Percentiles rank a stretch among this genome's conserved stretches.
These are phyloP conservation scores for Immersiporthe knoxdaviesiana DNA, from an alignment of 2,329 filamentous ascomycete genomes.

Conservation along the genomic window DNA sequence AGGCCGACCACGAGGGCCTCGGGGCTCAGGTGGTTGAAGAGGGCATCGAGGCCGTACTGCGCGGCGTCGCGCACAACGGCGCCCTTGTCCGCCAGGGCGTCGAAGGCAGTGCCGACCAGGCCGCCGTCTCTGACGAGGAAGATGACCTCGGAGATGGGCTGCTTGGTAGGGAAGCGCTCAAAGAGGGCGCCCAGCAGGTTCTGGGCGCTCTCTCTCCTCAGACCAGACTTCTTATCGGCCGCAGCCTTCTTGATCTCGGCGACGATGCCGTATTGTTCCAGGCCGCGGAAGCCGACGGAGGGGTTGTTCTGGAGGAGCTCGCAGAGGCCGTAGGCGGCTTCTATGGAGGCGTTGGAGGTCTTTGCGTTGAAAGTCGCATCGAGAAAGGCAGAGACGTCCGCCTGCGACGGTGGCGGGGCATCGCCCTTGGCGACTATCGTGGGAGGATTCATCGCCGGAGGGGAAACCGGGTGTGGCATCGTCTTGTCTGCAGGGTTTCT, in stretches of 20 bases:
- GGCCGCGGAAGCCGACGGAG: conserved; percentile 54
- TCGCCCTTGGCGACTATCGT: conserved; percentile 33
- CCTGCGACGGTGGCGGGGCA: conserved; percentile 61
- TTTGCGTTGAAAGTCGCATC: conserved; percentile 70
- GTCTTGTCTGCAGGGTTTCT: conserved; percentile 19
- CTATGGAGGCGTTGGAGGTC: conserved; percentile 70
- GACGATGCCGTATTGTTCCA: conserved; percentile 57
- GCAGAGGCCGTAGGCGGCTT: conserved; percentile 65
- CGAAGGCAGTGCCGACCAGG: conserved; percentile 73
- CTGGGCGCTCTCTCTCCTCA: conserved; percentile 87
- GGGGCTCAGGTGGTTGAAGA: conserved; percentile 77
- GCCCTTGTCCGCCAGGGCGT: conserved; percentile 88
- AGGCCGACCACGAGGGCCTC: conserved; percentile 85
- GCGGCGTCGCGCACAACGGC: conserved; percentile 86
- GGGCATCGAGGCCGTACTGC: conserved; percentile 88
- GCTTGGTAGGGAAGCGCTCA: conserved; percentile 80
- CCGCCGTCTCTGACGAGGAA: conserved; percentile 82
- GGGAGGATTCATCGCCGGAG: conserved; percentile 32
- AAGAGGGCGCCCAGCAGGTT: conserved; percentile 93
- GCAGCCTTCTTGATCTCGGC: conserved; percentile 72
- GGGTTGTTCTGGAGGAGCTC: conserved; percentile 57
- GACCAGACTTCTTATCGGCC: conserved; percentile 88
- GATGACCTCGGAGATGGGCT: conserved; percentile 77
- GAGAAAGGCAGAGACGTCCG: conserved; percentile 68
- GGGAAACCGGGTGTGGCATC: conserved; percentile 33